Percentiles rank a stretch among this genome's conserved stretches.
These are phyloP conservation scores for Apiospora phragmitis DNA, from an alignment of 2,329 filamentous ascomycete species.

Conservation along the genomic window DNA sequence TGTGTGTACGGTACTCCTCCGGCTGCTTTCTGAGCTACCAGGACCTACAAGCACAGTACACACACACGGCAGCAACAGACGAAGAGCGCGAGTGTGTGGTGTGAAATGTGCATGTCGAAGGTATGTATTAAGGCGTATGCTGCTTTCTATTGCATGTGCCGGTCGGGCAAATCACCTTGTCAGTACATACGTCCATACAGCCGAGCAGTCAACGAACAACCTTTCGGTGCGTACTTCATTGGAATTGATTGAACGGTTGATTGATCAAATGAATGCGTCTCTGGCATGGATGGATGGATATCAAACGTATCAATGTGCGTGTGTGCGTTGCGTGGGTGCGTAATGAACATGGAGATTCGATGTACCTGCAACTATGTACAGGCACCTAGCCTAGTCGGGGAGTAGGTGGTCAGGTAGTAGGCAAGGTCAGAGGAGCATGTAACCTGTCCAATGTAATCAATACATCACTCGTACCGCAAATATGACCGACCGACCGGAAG, in stretches of 20 bases:
- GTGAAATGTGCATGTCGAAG: not conserved
- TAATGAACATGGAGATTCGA: constrained; percentile 1
- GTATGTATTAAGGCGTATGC: not conserved
- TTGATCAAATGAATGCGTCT: constrained; percentile 1
- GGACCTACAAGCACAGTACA: not conserved
- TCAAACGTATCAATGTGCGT: not conserved
- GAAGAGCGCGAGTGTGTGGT: not conserved
- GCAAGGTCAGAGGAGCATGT: constrained; percentile 1
- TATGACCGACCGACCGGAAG: not conserved
- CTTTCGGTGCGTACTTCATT: not conserved
- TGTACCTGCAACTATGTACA: not conserved
- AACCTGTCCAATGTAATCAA: not conserved
- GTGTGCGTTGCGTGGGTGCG: not conserved
- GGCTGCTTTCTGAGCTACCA: not conserved
- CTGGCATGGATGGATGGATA: not conserved
- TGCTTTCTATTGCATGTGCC: not conserved
- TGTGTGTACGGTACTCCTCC: not conserved
- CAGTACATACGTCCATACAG: not conserved
- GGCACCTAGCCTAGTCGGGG: not conserved
- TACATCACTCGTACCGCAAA: not conserved
- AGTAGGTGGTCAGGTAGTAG: not conserved
- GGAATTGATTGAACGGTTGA: not conserved
- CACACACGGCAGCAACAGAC: not conserved
- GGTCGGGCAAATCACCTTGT: not conserved
- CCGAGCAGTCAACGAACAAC: not conserved